These are phyloP conservation scores for Hericium rajendrae DNA, from an alignment of 768 basidiomycete genomes.

Conservation along the genomic window DNA sequence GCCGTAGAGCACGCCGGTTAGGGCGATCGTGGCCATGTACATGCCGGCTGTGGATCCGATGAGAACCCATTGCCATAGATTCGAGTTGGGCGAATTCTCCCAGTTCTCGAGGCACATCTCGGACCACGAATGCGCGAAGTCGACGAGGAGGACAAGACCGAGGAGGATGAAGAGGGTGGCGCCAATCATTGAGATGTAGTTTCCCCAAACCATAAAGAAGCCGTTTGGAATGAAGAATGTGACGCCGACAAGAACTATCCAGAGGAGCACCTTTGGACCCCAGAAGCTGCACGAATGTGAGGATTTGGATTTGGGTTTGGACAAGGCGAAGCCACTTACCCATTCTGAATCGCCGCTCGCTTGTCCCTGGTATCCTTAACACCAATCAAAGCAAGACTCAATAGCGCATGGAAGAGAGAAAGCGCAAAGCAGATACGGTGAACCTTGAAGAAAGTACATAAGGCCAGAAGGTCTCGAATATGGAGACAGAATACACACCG, in stretches of 20 bases:
- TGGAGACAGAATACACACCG: conserved; percentile 42
- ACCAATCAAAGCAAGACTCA: conserved; percentile 73
- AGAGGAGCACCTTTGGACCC: conserved; percentile 92
- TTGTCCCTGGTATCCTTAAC: conserved; percentile 87
- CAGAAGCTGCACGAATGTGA: conserved; percentile 62
- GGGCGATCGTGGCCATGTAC: conserved; percentile 75
- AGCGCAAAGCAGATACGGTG: conserved; percentile 97
- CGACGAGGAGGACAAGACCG: conserved; percentile 92
- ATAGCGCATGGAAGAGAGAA: conserved; percentile 75
- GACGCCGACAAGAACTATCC: conserved; percentile 70
- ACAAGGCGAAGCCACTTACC: conserved; percentile 36
- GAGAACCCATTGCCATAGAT: conserved; percentile 93
- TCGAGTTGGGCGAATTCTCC: conserved; percentile 73
- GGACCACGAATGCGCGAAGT: conserved; percentile 98
- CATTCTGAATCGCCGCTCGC: conserved; percentile 94
- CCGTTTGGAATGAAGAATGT: conserved; percentile 95
- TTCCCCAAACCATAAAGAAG: conserved; percentile 98
- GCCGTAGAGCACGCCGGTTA: conserved; percentile 83
- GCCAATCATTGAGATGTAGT: conserved; percentile 84
- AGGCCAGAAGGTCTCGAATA: not conserved
- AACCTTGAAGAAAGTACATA: conserved; percentile 36
- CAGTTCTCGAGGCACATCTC: conserved; percentile 95
- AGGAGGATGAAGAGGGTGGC: conserved; percentile 94
- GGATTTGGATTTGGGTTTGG: not conserved
- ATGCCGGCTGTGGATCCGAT: conserved; percentile 86